These are phyloP conservation scores for Ascomycota sp. DNA, from an alignment of 2,329 filamentous ascomycete species.

Conservation along the genomic window DNA sequence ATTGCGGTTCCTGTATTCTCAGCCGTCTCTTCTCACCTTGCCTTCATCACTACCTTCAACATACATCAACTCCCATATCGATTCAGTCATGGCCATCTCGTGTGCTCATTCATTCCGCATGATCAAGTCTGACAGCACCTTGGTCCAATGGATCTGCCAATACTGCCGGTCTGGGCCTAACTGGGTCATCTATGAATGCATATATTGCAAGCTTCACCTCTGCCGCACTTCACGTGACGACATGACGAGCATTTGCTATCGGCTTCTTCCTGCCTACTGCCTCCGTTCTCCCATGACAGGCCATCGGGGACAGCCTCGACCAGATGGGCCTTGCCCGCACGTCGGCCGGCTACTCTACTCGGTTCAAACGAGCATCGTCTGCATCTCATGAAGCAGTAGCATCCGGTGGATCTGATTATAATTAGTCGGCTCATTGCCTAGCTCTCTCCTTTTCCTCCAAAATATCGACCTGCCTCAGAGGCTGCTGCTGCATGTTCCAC, in stretches of 20 bases:
- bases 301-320: background rate
- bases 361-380: constrained; percentile 1
- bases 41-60: background rate
- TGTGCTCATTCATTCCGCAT: constrained; percentile 44
- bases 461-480: background rate
- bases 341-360: background rate
- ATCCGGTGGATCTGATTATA: background rate
- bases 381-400: constrained; percentile 1
- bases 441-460: constrained; percentile 1
- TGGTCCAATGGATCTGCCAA: constrained; percentile 46
- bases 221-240: constrained; percentile 30
- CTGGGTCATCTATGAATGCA: constrained; percentile 50
- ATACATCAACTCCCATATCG: background rate
- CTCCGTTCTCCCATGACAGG: no score
- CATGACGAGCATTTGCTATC: background rate
- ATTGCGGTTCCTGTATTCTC: no score
- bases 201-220: constrained; percentile 45
- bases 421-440: background rate
- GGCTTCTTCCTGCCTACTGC: background rate
- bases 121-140: constrained; percentile 44
- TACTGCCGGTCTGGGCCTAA: constrained; percentile 43
- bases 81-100: constrained; percentile 22
- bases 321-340: background rate
- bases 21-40: background rate
- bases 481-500: constrained; percentile 10